These are phyloP conservation scores for Chamaenerion angustifolium DNA, from an alignment of 345 rosid genomes.

Conservation along the genomic window DNA sequence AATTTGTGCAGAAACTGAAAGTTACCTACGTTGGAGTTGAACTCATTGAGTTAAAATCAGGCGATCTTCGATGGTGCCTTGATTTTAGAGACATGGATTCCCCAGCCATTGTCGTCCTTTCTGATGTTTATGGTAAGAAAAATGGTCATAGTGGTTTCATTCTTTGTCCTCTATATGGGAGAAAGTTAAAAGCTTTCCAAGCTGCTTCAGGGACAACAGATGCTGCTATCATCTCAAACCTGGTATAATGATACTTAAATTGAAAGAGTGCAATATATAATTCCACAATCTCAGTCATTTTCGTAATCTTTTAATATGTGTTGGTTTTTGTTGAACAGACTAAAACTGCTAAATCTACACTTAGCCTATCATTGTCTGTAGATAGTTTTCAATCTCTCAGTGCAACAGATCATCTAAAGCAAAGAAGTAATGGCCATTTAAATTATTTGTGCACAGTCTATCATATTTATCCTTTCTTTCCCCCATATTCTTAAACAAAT, in stretches of 20 bases:
- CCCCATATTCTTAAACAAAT: slow-evolving; percentile 2
- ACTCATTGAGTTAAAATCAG: slow-evolving; percentile 60
- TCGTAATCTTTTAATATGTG: neutral
- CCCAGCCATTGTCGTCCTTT: slow-evolving; percentile 62
- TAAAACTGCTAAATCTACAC: slow-evolving; percentile 76
- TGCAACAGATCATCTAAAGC: slow-evolving; percentile 55
- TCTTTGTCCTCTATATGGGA: slow-evolving; percentile 83
- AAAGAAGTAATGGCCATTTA: slow-evolving; percentile 40
- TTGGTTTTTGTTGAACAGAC: slow-evolving; percentile 37
- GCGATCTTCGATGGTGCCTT: slow-evolving; percentile 85
- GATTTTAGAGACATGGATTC: slow-evolving; percentile 96
- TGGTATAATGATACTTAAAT: slow-evolving; percentile 33
- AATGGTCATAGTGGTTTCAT: slow-evolving; percentile 68
- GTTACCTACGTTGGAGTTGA: slow-evolving; percentile 83
- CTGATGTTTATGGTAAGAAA: slow-evolving; percentile 62
- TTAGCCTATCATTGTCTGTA: slow-evolving; percentile 57
- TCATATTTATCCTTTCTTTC: slow-evolving; percentile 1
- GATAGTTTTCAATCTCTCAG: slow-evolving; percentile 58
- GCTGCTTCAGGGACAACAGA: slow-evolving; percentile 89
- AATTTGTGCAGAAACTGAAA: slow-evolving; percentile 57
- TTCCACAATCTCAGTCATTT: neutral
- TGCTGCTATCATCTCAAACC: slow-evolving; percentile 51
- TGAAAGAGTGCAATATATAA: no score
- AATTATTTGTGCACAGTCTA: neutral
- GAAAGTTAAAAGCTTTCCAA: slow-evolving; percentile 94